Evolutionary conservation across 1,284 basidiomycete genomes (phyloP), one percentile per base, ranked within the genome.

Genomic region (Rhizopogon parksii): DNA sequence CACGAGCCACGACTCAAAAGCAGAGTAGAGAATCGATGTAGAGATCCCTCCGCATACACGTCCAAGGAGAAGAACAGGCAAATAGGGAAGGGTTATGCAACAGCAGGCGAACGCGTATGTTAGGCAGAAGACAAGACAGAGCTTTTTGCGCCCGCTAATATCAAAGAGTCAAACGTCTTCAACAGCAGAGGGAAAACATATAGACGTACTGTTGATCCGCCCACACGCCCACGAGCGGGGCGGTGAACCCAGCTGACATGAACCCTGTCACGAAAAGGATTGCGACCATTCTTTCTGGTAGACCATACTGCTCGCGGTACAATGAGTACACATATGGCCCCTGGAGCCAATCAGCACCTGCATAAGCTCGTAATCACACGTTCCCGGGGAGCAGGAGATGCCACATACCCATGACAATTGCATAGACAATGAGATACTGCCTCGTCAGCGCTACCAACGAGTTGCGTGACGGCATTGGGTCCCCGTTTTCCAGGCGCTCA

Each of bases 331-430:
- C 71, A 57, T 87, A 88, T 21, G 85, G 85, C 0, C 85, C 85
- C 63, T 88, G 84, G n/a, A 88, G 70, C 85, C 85, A 88, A 62
- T 88, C 85, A 52, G 85, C 82, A 51, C 79, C 85, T 86, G 56
- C 39, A 53, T 11, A 49, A 42, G 49, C 19, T 51, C 42, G 46
- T 27, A 46, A 54, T 15, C 36, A 17, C 40, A 39, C 37, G 40
- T 9, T 8, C 3, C 8, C 25, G 12, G 11, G 19, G 43, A 5
- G 37, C 15, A 17, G 38, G 0, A 8, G 12, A 43, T 21, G 7
- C 6, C 32, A 48, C 79, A 51, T 57, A 80, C 84, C 80, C 85
- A 87, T 87, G 25, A 85, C 84, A 25, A 86, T 75, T 1, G 76
- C 82, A 63, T 85, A 87, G 6, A 86, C 83, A 3, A 78, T 57